Conservation (phyloP, 2,329 filamentous ascomycete species). For the Lasiodiplodia sp. region DNA sequence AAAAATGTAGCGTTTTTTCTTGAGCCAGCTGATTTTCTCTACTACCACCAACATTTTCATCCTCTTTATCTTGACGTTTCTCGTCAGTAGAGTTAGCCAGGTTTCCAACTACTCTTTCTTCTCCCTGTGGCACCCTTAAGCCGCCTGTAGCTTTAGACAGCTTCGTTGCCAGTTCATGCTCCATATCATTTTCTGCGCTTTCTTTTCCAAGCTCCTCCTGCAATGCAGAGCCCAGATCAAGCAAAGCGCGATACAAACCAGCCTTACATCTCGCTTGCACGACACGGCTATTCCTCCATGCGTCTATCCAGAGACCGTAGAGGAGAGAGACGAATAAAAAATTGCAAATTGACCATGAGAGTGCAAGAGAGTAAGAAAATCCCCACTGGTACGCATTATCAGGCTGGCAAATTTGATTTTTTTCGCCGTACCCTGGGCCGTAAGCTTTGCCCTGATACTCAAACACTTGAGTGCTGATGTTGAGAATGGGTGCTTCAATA, state of each 20-base stretch:
- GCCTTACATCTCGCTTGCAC: neutral
- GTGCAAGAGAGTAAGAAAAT: neutral
- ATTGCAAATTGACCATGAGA: neutral
- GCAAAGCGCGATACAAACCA: neutral
- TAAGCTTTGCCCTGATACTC: neutral
- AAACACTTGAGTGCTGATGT: neutral
- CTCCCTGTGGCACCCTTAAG: neutral
- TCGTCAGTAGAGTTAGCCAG: neutral
- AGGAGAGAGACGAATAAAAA: neutral
- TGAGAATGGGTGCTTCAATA: neutral
- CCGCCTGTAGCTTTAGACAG: neutral
- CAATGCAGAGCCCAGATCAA: neutral
- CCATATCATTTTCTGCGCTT: neutral
- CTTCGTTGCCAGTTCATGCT: neutral
- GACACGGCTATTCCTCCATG: neutral
- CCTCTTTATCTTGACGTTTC: neutral
- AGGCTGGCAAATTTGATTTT: neutral
- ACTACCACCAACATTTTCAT: neutral
- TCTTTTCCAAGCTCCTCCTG: neutral
- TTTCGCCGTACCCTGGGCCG: neutral
- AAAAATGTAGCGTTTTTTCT: neutral
- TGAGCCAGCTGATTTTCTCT: neutral
- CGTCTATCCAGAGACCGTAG: neutral
- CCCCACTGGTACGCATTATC: neutral
- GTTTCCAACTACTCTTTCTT: neutral